These are phyloP conservation scores for Hysterangium stoloniferum DNA, from an alignment of 768 basidiomycete genomes.

Conservation along the genomic window DNA sequence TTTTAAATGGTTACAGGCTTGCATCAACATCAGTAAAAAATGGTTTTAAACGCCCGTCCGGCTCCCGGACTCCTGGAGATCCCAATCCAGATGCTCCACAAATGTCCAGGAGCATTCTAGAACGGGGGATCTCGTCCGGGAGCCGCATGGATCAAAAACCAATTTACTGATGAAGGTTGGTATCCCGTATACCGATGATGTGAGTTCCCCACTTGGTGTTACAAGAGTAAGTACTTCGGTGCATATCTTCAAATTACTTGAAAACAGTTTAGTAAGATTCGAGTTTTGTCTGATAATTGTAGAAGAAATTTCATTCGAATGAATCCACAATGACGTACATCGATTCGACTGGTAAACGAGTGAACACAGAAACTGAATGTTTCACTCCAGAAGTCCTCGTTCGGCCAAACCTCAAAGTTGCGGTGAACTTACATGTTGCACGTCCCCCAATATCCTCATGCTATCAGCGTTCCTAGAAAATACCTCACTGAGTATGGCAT, in stretches of 20 bases:
- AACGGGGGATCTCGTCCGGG: too few species aligned
- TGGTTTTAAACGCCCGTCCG: slow-evolving; percentile 49
- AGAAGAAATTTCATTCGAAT: not conserved
- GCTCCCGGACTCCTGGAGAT: too few species aligned
- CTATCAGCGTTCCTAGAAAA: slow-evolving; percentile 38
- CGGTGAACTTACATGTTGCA: slow-evolving; percentile 47
- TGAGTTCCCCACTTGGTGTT: slow-evolving; percentile 51
- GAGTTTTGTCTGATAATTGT: not conserved
- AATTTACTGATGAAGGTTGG: too few species aligned
- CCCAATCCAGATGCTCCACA: too few species aligned
- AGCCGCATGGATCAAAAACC: too few species aligned
- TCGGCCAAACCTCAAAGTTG: slow-evolving; percentile 58
- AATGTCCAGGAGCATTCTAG: too few species aligned
- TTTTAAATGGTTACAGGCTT: slow-evolving; percentile 50
- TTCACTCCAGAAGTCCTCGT: slow-evolving; percentile 55
- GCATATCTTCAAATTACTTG: too few species aligned
- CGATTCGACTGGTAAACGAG: slow-evolving; percentile 41
- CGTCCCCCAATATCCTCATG: slow-evolving; percentile 60
- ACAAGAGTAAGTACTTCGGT: slow-evolving; percentile 40
- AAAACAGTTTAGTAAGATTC: slow-evolving; percentile 26
- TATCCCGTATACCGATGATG: slow-evolving; percentile 45
- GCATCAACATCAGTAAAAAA: too few species aligned
- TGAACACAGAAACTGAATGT: slow-evolving; percentile 60
- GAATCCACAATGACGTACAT: slow-evolving; percentile 72
- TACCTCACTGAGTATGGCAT: slow-evolving; percentile 14